phyloP scores from a whole-genome alignment of 2,329 filamentous ascomycete genomes.

The Tolypocladium guangdongense region DNA sequence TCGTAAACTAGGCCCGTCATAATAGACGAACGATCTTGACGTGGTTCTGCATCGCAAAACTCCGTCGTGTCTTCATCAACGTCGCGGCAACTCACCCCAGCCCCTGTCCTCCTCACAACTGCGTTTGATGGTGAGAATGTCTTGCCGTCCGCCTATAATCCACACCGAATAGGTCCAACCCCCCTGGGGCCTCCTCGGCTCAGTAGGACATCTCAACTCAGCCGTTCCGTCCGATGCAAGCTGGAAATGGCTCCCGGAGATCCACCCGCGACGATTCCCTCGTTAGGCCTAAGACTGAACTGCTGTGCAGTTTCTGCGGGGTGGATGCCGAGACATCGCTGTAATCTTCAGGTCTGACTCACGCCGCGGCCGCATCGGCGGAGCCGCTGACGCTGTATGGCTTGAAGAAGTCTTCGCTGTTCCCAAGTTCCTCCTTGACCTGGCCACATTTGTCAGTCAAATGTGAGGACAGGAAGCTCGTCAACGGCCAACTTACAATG shows the following conservation, averaged over 20 bases:
- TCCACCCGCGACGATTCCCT: not conserved
- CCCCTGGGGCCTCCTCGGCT: not conserved
- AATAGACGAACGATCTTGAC: not conserved
- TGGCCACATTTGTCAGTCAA: slow-evolving; percentile 25
- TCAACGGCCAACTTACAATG: slow-evolving; percentile 59
- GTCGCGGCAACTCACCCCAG: not conserved
- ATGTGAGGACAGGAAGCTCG: too few relatives aligned
- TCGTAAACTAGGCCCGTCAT: not conserved
- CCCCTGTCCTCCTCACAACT: not conserved
- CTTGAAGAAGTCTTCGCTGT: slow-evolving; percentile 71
- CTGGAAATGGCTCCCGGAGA: not conserved
- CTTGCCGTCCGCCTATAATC: not conserved
- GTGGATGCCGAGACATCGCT: not conserved
- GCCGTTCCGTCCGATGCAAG: not conserved
- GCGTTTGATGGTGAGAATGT: not conserved
- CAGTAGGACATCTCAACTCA: not conserved
- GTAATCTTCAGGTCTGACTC: slow-evolving; percentile 4
- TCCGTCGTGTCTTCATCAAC: not conserved
- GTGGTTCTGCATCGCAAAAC: not conserved
- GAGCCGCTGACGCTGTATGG: slow-evolving; percentile 50
- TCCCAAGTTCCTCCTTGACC: slow-evolving; percentile 89
- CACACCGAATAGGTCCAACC: not conserved
- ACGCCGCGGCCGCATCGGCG: slow-evolving; percentile 24
- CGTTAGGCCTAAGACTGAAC: not conserved
- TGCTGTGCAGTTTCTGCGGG: not conserved